Evolutionary conservation across 1,284 basidiomycete species (phyloP), one percentile per base, ranked within the genome.

Genomic region (Ustilago hordei): DNA sequence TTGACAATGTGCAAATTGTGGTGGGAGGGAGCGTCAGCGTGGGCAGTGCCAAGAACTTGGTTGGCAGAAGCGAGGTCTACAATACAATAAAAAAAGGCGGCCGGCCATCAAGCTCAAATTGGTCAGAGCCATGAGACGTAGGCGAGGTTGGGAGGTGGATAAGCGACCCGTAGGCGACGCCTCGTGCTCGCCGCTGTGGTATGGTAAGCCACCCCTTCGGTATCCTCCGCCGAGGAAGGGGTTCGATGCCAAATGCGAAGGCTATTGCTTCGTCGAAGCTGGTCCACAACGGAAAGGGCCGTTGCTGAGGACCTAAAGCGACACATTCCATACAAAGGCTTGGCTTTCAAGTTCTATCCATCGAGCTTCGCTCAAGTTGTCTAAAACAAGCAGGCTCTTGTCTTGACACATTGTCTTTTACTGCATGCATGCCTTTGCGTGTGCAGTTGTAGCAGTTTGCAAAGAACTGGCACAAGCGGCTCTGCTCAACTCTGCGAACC

Each of bases 51-150:
- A 72, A 61, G 63, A 64, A 39, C 63, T 61, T 15, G 63, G 28
- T 52, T n/a, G 43, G 34, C 38, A 31, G 60, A 72, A 72, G 69
- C 69, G 69, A 72, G 64, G 64, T 54, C 64, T 67, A 72, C 60
- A 56, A 43, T 52, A 54, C 52, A 54, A 34, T 54, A n/a, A 19
- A 19, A 54, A 12, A 36, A 41, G 15, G 17, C 43, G 12, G n/a
- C 15, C 43, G 31, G 48, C 48, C 48, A 50, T 28, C 48, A 50
- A 28, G 45, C 19, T 19, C 45, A 48, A 48, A 31, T 23, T 48
- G n/a, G 23, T 19, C 19, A 23, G 7, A 32, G 0, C 28, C 31
- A 32, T 23, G 45, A 8, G 8, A 6, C 3, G 28, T 32, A 28
- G 31, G n/a, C 28, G 31, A 28, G 23, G 28, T 50, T 32, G 11